Evolutionary conservation across 371 early-diverging fungal genomes (phyloP).

Genomic region (Mucor sp.): DNA sequence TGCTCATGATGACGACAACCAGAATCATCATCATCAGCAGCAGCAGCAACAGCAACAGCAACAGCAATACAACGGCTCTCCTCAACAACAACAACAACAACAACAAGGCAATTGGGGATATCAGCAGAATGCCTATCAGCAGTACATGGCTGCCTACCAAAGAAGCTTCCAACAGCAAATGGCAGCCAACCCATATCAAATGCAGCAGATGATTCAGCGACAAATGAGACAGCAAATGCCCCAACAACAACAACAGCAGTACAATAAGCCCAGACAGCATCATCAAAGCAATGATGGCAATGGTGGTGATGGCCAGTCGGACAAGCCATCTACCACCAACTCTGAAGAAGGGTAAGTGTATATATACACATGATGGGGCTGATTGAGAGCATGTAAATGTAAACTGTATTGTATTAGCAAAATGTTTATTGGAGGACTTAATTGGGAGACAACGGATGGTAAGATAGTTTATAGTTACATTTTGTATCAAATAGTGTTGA

Average conservation of each 20-base stretch:
- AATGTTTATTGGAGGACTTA: conserved; percentile 92
- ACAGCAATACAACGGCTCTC: neutral
- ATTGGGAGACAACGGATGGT: conserved; percentile 92
- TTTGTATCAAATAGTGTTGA: neutral
- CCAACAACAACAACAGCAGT: conserved; percentile 12
- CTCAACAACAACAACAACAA: conserved; percentile 4
- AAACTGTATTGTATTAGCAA: conserved; percentile 58
- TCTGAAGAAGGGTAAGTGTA: conserved; percentile 62
- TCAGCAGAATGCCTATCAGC: conserved; percentile 24
- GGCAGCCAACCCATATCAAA: conserved; percentile 31
- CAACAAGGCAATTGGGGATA: conserved; percentile 18
- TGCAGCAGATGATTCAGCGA: conserved; percentile 43
- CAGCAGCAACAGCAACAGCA: conserved; percentile 4
- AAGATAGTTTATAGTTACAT: conserved; percentile 32
- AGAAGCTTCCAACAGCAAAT: conserved; percentile 36
- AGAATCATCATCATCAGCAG: neutral
- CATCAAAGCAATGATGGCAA: neutral
- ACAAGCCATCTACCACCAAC: conserved; percentile 27
- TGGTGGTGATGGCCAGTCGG: neutral
- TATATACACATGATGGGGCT: conserved; percentile 9
- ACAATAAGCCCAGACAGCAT: conserved; percentile 13
- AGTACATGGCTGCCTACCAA: conserved; percentile 34
- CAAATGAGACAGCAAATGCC: conserved; percentile 26
- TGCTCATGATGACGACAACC: neutral
- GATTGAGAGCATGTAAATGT: neutral